Evolutionary conservation across 495 filamentous ascomycete species (phyloP), one percentile per base, ranked within the genome.

Genomic region (Tetracladium marchalianum): DNA sequence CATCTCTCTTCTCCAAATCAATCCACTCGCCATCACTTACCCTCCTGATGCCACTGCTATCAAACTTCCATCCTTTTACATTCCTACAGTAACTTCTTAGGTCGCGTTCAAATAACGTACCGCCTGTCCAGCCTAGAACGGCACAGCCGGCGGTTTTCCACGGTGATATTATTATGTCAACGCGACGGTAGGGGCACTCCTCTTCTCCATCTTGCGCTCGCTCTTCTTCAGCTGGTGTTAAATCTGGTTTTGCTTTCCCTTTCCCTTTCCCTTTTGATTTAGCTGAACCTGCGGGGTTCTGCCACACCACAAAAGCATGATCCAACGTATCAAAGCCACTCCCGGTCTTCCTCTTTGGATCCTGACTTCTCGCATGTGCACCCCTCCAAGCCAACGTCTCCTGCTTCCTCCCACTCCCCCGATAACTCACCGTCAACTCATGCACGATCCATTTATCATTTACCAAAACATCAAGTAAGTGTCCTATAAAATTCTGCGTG

Each of bases 241-340:
- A n/a, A n/a, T n/a, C 24, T n/a, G n/a, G n/a, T n/a, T n/a, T n/a
- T n/a, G n/a, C n/a, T n/a, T 53, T 58, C n/a, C n/a, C n/a, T 27
- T 27, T 27, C 7, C 3, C 7, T 27, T 27, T 27, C 7, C 3
- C 7, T 27, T 27, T 27, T 27, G 22, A 27, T 32, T 59, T 56
- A 0, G 59, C 62, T 19, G 64, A 59, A 73, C 73, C 84, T 5
- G 62, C n/a, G 0, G 82, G 80, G 53, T 90, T 76, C 57, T 93
- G 90, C 92, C 92, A 99, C 0, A 96, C 87, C 0, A 96, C 80
- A 36, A 96, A 66, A 7, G 87, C 87, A 60, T 96, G 95, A 60
- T 97, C 90, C 1, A 99, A 68, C 0, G 76, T 81, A 57, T 97
- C 90, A 49, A 92, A 95, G 10, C 82, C 84, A 27, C 70, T 64